Evolutionary conservation across 768 basidiomycete species (phyloP).

Genomic region (Amanita rubescens): DNA sequence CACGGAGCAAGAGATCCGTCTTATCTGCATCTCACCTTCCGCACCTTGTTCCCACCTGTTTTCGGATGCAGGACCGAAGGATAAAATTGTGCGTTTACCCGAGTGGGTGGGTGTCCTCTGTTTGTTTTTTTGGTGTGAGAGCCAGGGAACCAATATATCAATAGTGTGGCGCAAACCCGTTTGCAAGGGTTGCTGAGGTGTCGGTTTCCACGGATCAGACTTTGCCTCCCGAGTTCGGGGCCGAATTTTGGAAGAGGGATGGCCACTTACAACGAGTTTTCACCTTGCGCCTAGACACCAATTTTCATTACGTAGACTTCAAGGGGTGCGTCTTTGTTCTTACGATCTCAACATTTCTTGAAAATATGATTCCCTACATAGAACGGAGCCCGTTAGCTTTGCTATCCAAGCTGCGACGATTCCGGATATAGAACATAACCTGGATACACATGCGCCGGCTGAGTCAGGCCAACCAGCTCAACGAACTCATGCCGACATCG

Average conservation of each 20-base stretch:
- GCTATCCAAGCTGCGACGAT: slow-evolving; percentile 17
- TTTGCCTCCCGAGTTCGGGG: slow-evolving; percentile 18
- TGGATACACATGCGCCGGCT: slow-evolving; percentile 12
- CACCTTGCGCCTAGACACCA: slow-evolving; percentile 25
- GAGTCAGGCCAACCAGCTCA: not conserved
- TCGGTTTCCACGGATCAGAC: slow-evolving; percentile 31
- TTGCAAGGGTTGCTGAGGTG: slow-evolving; percentile 23
- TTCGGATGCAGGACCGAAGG: slow-evolving; percentile 20
- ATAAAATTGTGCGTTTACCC: slow-evolving; percentile 28
- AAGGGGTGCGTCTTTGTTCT: not conserved
- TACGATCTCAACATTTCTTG: not conserved
- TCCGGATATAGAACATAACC: slow-evolving; percentile 15
- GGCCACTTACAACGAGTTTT: slow-evolving; percentile 21
- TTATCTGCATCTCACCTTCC: slow-evolving; percentile 22
- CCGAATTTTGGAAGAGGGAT: slow-evolving; percentile 19
- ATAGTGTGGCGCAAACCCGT: slow-evolving; percentile 14
- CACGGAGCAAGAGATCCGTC: slow-evolving; percentile 25
- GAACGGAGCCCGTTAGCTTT: slow-evolving; percentile 10
- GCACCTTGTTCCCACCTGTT: slow-evolving; percentile 24
- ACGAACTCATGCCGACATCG: slow-evolving; percentile 23
- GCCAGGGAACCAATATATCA: not conserved
- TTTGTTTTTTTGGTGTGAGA: not conserved
- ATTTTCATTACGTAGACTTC: slow-evolving; percentile 18
- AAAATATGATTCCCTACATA: not conserved
- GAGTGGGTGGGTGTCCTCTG: slow-evolving; percentile 18